Evolutionary conservation across 352 stramenopile species (phyloP), one percentile per base, ranked within the genome.

Genomic region (Detonula confervacea): DNA sequence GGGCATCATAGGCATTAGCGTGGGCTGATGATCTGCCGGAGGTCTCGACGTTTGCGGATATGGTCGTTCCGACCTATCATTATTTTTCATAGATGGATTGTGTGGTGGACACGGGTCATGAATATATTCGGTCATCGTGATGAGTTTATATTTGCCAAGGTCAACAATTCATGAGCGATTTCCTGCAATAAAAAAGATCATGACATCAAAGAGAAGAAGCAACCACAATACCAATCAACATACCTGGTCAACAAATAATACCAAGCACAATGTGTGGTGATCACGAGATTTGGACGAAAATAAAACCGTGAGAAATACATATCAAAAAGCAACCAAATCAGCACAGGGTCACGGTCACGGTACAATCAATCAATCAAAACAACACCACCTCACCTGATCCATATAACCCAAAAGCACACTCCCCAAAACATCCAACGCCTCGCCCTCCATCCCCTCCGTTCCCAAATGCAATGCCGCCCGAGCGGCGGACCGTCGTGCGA

Each of bases 391-490:
- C 57, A 91, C 64, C 51, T 76, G 76, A 47, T 85, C 59, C 57
- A 94, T 52, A 66, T 91, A 93, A 8, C 77, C 72, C 39, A 89
- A 52, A 20, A 93, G 60, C 0, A 91, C 81, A 73, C 83, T 83
- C 16, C 67, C 81, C 67, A 93, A 54, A 0, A 79, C 75, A 69
- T 92, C 81, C 49, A 94, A 77, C 18, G 84, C 78, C 25, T 84
- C 67, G 12, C 84, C 73, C 42, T 86, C 82, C 81, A 92, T 91
- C 22, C 52, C 75, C 35, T 90, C 81, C 14, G 92, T 82, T 9
- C 89, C 89, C 30, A 94, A 67, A 78, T 92, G 87, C 24, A 94
- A 70, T 24, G 87, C 90, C 14, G 89, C 89, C 30, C 87, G 65
- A 5, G 86, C 87, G 2, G 91, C 85, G 14, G 80, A 77, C 27